phyloP scores from a whole-genome alignment of 2,329 filamentous ascomycete species.

The Shiraia sp. region DNA sequence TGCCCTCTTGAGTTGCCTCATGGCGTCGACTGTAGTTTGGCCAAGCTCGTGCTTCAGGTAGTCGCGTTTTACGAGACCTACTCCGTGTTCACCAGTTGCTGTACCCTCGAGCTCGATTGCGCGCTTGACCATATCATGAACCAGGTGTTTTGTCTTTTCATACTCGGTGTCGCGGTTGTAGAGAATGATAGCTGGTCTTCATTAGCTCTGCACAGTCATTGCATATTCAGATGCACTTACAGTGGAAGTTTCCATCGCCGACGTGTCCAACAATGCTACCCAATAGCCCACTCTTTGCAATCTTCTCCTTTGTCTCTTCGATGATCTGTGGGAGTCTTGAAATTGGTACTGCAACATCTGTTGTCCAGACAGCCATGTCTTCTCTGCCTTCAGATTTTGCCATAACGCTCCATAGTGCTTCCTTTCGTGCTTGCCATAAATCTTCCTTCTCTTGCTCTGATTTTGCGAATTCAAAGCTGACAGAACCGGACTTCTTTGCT shows the following conservation, averaged over 20 bases:
- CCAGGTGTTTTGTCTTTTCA: constrained; percentile 67
- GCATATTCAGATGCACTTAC: constrained; percentile 45
- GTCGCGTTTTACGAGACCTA: constrained; percentile 82
- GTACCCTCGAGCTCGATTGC: constrained; percentile 85
- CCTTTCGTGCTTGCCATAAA: constrained; percentile 76
- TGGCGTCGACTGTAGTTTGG: constrained; percentile 73
- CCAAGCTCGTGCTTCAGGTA: constrained; percentile 80
- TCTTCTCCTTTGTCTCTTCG: constrained; percentile 72
- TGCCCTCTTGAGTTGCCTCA: constrained; percentile 83
- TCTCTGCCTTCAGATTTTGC: constrained; percentile 63
- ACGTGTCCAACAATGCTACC: constrained; percentile 73
- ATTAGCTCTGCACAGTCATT: constrained; percentile 5
- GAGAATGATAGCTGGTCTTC: constrained; percentile 59
- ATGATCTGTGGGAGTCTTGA: constrained; percentile 73
- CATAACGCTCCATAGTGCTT: constrained; percentile 74
- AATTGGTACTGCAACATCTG: constrained; percentile 79
- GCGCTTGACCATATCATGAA: constrained; percentile 83
- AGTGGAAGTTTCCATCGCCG: constrained; percentile 75
- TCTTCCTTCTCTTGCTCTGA: constrained; percentile 67
- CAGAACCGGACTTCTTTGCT: constrained; percentile 62
- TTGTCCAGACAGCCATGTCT: constrained; percentile 72
- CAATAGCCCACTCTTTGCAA: constrained; percentile 64
- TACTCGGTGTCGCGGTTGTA: constrained; percentile 69
- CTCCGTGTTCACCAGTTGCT: constrained; percentile 82
- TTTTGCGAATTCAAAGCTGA: constrained; percentile 71